Evolutionary conservation across 495 filamentous ascomycete genomes (phyloP).

Genomic region (Tetracladium setigerum): DNA sequence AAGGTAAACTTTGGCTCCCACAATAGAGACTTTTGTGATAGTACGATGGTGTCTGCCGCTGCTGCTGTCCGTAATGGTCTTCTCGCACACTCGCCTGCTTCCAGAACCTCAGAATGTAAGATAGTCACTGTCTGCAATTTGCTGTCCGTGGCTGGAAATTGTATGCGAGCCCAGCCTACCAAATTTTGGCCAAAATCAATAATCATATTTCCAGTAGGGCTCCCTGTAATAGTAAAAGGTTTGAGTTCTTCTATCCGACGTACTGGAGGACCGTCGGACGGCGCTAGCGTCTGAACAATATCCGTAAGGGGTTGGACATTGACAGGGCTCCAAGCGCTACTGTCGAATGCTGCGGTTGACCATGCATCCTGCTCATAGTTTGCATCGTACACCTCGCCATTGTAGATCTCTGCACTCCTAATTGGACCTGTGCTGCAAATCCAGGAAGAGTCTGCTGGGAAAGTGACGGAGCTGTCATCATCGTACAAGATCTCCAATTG

Average conservation of each 20-base stretch:
- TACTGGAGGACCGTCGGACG: slow-evolving; percentile 17
- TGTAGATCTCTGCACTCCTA: slow-evolving; percentile 40
- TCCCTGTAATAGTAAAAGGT: slow-evolving; percentile 30
- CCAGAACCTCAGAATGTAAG: slow-evolving; percentile 44
- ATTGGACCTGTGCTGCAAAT: slow-evolving; percentile 30
- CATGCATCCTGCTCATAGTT: slow-evolving; percentile 20
- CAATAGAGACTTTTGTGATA: slow-evolving; percentile 17
- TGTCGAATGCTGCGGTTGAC: slow-evolving; percentile 17
- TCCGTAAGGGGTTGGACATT: too few relatives aligned
- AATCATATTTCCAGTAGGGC: slow-evolving; percentile 35
- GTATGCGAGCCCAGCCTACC: slow-evolving; percentile 37
- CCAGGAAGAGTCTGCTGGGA: slow-evolving; percentile 39
- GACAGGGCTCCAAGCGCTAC: slow-evolving; percentile 6
- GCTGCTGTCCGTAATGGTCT: slow-evolving; percentile 39
- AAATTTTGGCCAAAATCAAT: slow-evolving; percentile 53
- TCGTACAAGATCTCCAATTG: slow-evolving; percentile 33
- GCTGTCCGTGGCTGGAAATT: slow-evolving; percentile 26
- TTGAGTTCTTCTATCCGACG: slow-evolving; percentile 20
- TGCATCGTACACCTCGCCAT: slow-evolving; percentile 44
- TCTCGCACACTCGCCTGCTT: slow-evolving; percentile 41
- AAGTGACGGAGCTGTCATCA: slow-evolving; percentile 20
- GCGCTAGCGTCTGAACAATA: background rate
- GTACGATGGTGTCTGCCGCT: slow-evolving; percentile 34
- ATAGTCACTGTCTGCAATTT: slow-evolving; percentile 30
- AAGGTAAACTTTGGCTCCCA: slow-evolving; percentile 45